Evolutionary conservation across 371 early-diverging fungal genomes (phyloP).

Genomic region (Actinomortierella wolfii): DNA sequence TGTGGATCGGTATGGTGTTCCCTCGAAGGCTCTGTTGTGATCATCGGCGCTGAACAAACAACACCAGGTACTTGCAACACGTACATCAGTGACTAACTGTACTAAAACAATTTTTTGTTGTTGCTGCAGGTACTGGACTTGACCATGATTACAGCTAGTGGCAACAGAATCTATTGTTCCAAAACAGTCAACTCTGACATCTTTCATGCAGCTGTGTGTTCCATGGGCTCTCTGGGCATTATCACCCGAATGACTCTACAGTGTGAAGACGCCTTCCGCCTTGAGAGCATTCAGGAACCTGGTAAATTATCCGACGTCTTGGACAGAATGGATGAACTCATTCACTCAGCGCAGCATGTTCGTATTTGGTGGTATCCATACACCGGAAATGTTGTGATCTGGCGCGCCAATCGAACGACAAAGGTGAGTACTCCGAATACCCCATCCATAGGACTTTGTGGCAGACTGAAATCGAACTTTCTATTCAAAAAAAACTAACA

Average conservation of each 20-base stretch:
- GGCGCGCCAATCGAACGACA: conserved; percentile 73
- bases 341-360: conserved; percentile 76
- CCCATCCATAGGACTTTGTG: not conserved
- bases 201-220: conserved; percentile 76
- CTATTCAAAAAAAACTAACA: not conserved
- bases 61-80: not conserved
- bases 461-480: not conserved
- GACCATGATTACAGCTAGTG: conserved; percentile 66
- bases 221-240: conserved; percentile 78
- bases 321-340: conserved; percentile 56
- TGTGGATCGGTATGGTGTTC: conserved; percentile 61
- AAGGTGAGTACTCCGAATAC: conserved; percentile 36
- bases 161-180: conserved; percentile 57
- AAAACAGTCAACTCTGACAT: conserved; percentile 52
- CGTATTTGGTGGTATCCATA: conserved; percentile 90
- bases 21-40: not conserved
- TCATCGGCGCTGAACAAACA: not conserved
- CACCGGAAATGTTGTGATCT: conserved; percentile 76
- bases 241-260: conserved; percentile 74
- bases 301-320: conserved; percentile 62
- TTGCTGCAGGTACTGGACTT: conserved; percentile 54
- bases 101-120: not conserved
- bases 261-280: conserved; percentile 69
- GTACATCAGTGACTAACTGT: not conserved
- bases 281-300: conserved; percentile 75